Conservation (phyloP, 176 grass and related monocot genomes). For the Luzula sylvatica region DNA sequence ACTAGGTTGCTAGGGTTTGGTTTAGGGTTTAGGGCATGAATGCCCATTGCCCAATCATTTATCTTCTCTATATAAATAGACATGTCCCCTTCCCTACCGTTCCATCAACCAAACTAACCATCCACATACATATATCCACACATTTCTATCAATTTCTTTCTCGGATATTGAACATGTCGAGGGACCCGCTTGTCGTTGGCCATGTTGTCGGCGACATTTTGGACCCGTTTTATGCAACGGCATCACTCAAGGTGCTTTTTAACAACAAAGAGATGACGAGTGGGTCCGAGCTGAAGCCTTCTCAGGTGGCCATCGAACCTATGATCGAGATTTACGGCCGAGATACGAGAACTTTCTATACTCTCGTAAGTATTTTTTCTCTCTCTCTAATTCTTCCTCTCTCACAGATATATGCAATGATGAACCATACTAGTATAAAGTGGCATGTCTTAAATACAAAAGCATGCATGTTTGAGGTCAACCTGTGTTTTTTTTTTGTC, state of each 20-base stretch:
- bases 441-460: too few relatives aligned
- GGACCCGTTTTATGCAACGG: slow-evolving; percentile 45
- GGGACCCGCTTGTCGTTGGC: slow-evolving; percentile 70
- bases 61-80: slow-evolving; percentile 8
- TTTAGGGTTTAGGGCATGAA: not conserved
- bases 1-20: too few relatives aligned
- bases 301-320: slow-evolving; percentile 53
- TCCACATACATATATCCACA: not conserved
- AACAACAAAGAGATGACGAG: slow-evolving; percentile 71
- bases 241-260: slow-evolving; percentile 50
- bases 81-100: slow-evolving; percentile 10
- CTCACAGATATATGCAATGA: slow-evolving; percentile 16
- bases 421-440: too few relatives aligned
- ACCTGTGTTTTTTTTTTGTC: too few relatives aligned
- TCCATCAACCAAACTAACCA: slow-evolving; percentile 17
- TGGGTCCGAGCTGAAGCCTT: slow-evolving; percentile 78
- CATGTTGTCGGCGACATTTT: slow-evolving; percentile 78
- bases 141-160: slow-evolving; percentile 24
- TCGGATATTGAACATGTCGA: slow-evolving; percentile 43
- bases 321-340: slow-evolving; percentile 47
- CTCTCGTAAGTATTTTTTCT: slow-evolving; percentile 36
- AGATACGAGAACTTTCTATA: slow-evolving; percentile 79
- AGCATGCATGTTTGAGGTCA: too few relatives aligned
- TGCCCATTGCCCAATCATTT: slow-evolving; percentile 19
- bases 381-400: slow-evolving; percentile 32